Base-by-base conservation (phyloP, 345 rosid genomes). In the Pelargonium nanum region DNA sequence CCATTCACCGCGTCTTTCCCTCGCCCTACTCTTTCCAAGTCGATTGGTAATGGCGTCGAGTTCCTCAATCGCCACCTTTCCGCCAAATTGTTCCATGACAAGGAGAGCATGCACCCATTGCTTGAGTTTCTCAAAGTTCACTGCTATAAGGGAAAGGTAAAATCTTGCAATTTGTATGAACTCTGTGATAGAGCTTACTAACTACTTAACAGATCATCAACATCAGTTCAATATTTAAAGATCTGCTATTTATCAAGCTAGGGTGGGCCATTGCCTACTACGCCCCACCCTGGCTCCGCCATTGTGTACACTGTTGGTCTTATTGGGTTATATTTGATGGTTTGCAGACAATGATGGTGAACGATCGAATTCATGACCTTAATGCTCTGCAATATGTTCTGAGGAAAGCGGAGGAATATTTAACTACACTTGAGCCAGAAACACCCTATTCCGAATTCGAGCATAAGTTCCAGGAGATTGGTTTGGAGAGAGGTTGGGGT, bases 401-500 rank as follows among this genome's bases (percentile, higher is more conserved):
- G 78, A 82, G 90, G 75, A 88, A 88, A 83, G 98, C 98, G 3
- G 96, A 91, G 84, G 91, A 85, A 65, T 88, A 76, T 67, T 80
- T 91, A 1, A 10, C 70, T n/a, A 58, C 81, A 32, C 74, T 86
- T 48, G 70, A 73, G 19, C 78, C 78, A 0, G 81, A 74, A 52
- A 91, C 92, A 8, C 86, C 84, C 0, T 86, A 65, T 64, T 73
- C 86, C 25, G 68, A 86, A 1, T 80, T 91, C 8, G 92, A 82
- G 64, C 72, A 77, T 74, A 83, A 72, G 77, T 91, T 91, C 78
- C 95, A 91, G 81, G 92, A 88, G 70, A 88, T 88, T 30, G 98
- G 98, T 22, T 74, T 91, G 51, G 95, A 91, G 78, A 85, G 90
- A 55, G 98, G 98, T 6, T 91, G 98, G 98, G 98, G 98, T 58